Evolutionary conservation across 768 basidiomycete species (phyloP).

Genomic region (Boletus insuetus): DNA sequence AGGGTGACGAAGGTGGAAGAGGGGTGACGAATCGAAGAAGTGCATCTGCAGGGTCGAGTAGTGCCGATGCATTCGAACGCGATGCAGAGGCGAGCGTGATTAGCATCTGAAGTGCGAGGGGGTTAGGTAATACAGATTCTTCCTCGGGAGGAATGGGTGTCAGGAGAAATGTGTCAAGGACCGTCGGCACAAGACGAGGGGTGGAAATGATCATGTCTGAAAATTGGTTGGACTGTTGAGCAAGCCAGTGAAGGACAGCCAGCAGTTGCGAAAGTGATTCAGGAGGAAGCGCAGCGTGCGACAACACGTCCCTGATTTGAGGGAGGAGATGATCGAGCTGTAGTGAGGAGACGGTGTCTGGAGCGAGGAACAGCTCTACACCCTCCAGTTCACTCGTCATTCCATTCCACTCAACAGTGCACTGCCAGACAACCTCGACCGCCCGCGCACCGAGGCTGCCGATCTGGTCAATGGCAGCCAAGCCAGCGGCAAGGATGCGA

Average conservation of each 20-base stretch:
- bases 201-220: constrained; percentile 53
- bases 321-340: constrained; percentile 47
- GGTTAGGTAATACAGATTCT: constrained; percentile 36
- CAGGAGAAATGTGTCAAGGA: constrained; percentile 58
- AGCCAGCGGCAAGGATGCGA: constrained; percentile 62
- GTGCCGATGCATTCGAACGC: constrained; percentile 57
- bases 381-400: constrained; percentile 32
- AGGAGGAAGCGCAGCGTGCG: constrained; percentile 41
- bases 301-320: constrained; percentile 42
- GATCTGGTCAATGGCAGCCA: constrained; percentile 61
- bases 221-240: constrained; percentile 51
- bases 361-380: constrained; percentile 40
- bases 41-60: constrained; percentile 58
- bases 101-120: constrained; percentile 54
- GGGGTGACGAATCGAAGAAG: constrained; percentile 70
- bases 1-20: constrained; percentile 46
- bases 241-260: constrained; percentile 57
- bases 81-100: constrained; percentile 59
- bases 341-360: constrained; percentile 15
- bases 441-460: constrained; percentile 68
- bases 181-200: constrained; percentile 47
- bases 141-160: constrained; percentile 45
- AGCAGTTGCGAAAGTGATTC: constrained; percentile 58
- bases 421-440: constrained; percentile 72
- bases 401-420: constrained; percentile 63